A percentile compares a stretch with the other conserved stretches of the same genome.
Conservation (phyloP, 2,329 filamentous ascomycete species). For the Biscogniauxia mediterranea region DNA sequence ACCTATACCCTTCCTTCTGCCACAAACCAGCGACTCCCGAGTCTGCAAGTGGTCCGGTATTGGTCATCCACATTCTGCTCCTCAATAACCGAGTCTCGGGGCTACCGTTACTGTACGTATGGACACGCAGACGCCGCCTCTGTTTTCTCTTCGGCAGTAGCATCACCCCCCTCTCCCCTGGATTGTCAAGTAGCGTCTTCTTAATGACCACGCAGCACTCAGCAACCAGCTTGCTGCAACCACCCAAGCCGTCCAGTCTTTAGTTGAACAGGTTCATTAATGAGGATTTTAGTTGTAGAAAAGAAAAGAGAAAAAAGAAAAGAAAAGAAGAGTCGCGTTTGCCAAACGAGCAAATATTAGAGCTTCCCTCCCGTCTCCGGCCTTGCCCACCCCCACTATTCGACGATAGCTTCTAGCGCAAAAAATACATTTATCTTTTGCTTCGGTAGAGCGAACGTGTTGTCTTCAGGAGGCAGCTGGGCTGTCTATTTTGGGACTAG, state of each 20-base stretch:
- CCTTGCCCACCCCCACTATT: constrained; percentile 4
- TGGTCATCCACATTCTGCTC: constrained; percentile 20
- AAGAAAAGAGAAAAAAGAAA: constrained; percentile 11
- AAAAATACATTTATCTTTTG: constrained; percentile 7
- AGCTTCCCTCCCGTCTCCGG: constrained; percentile 10
- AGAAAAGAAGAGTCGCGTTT: constrained; percentile 13
- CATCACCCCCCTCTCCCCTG: not conserved
- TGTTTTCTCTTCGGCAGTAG: constrained; percentile 5
- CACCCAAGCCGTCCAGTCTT: constrained; percentile 10
- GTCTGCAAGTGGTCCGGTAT: constrained; percentile 17
- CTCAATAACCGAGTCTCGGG: constrained; percentile 4
- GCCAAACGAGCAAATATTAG: constrained; percentile 11
- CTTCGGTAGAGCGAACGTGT: constrained; percentile 10
- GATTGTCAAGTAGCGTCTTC: constrained; percentile 14
- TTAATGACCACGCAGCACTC: constrained; percentile 1
- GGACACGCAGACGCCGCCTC: constrained; percentile 1
- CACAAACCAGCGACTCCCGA: constrained; percentile 1
- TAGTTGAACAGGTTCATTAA: constrained; percentile 19
- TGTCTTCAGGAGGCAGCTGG: constrained; percentile 17
- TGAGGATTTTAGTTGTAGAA: constrained; percentile 17
- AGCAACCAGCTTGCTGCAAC: constrained; percentile 6
- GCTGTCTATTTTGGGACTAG: constrained; percentile 23
- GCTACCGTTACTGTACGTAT: constrained; percentile 17
- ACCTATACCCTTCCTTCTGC: not conserved
- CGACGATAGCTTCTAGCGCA: constrained; percentile 12